Evolutionary conservation across 768 basidiomycete species (phyloP).

Genomic region (Lactarius indigo): DNA sequence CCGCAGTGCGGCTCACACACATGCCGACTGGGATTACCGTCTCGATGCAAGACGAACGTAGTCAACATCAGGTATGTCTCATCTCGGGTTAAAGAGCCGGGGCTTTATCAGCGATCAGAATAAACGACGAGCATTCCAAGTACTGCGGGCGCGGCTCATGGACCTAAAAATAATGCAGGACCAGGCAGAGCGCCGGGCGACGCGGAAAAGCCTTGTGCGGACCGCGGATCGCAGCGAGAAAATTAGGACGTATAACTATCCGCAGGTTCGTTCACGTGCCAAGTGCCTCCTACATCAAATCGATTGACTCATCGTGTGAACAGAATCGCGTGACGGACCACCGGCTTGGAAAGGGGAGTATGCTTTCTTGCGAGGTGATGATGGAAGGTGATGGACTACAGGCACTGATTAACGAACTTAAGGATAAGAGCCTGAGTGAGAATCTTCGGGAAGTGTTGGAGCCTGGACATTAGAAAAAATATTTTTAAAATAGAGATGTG

Average conservation of each 20-base stretch:
- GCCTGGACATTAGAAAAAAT: neutral
- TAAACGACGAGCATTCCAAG: constrained; percentile 86
- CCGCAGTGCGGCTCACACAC: constrained; percentile 92
- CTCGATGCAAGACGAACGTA: constrained; percentile 97
- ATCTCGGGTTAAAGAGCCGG: neutral
- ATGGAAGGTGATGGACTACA: constrained; percentile 23
- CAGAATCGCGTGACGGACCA: constrained; percentile 27
- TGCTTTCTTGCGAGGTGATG: constrained; percentile 24
- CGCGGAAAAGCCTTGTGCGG: constrained; percentile 69
- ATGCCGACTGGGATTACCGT: constrained; percentile 90
- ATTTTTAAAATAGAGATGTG: neutral
- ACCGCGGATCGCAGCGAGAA: constrained; percentile 90
- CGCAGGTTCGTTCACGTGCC: constrained; percentile 52
- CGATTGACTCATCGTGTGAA: neutral
- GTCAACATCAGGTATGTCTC: constrained; percentile 79
- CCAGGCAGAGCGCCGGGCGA: constrained; percentile 63
- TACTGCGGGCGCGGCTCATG: constrained; percentile 82
- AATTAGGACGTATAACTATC: constrained; percentile 92
- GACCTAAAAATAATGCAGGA: constrained; percentile 73
- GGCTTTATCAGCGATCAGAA: constrained; percentile 49
- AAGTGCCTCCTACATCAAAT: neutral
- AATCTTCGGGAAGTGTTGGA: constrained; percentile 14
- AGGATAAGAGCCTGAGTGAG: constrained; percentile 16
- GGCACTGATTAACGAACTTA: constrained; percentile 13
- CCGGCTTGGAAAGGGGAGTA: constrained; percentile 24